Percentiles rank a stretch among this genome's conserved stretches.
phyloP scores from a whole-genome alignment of 108 stramenopile species.

The Nitzschia sp. region DNA sequence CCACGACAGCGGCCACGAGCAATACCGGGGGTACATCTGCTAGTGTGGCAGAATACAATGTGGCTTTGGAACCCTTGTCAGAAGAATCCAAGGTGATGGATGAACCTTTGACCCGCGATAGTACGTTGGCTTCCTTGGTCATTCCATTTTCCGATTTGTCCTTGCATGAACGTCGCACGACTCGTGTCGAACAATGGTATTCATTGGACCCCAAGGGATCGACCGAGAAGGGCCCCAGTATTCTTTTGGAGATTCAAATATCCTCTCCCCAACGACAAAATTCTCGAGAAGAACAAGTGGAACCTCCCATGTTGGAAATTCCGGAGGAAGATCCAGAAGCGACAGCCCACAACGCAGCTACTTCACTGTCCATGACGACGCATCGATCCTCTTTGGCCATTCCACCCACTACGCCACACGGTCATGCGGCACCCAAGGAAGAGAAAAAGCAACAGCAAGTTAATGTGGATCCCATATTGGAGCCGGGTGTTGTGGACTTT shows the following conservation, averaged over 20 bases:
- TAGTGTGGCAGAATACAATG: conserved; percentile 23
- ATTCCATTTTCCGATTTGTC: conserved; percentile 67
- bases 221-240: conserved; percentile 63
- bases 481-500: conserved; percentile 78
- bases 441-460: conserved; percentile 20
- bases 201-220: conserved; percentile 28
- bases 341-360: not conserved
- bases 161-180: conserved; percentile 44
- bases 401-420: not conserved
- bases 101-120: conserved; percentile 32
- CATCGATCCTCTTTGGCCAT: not conserved
- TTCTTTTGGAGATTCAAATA: conserved; percentile 75
- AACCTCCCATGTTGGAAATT: conserved; percentile 3
- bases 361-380: not conserved
- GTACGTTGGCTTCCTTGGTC: conserved; percentile 58
- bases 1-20: not conserved
- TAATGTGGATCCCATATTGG: conserved; percentile 65
- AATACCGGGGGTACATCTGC: not conserved
- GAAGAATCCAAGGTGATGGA: not conserved
- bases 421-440: conserved; percentile 6
- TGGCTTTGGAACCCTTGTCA: conserved; percentile 13
- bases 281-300: conserved; percentile 67
- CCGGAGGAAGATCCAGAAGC: not conserved
- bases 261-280: conserved; percentile 50
- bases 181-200: conserved; percentile 74